A percentile compares a stretch with the other conserved stretches of the same genome.
Conservation (phyloP, 2,329 filamentous ascomycete genomes). For the Neurospora crassa region DNA sequence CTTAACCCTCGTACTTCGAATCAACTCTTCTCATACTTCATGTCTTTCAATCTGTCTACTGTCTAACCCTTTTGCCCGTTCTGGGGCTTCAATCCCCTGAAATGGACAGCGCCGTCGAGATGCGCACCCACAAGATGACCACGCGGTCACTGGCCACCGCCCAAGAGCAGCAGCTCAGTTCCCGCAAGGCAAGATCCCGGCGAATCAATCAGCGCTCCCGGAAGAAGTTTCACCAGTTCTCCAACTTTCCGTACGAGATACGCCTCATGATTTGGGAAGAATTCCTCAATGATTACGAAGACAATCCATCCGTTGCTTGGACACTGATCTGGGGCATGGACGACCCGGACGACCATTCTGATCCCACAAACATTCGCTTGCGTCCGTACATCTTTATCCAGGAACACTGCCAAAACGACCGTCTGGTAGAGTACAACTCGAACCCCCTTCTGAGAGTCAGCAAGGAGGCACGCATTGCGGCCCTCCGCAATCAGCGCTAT, state of each 20-base stretch:
- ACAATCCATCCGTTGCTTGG: background rate
- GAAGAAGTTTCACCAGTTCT: conserved; percentile 10
- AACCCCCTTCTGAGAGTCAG: background rate
- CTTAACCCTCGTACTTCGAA: background rate
- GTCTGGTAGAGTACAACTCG: background rate
- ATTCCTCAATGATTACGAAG: background rate
- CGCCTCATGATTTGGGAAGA: background rate
- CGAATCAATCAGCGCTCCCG: conserved; percentile 9
- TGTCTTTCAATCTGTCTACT: background rate
- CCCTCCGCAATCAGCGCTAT: background rate
- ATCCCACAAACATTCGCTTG: background rate
- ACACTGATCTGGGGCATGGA: background rate
- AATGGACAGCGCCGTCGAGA: background rate
- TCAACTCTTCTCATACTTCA: background rate
- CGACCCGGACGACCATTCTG: background rate
- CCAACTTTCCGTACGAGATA: conserved; percentile 5
- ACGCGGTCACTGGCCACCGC: background rate
- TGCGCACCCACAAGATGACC: background rate
- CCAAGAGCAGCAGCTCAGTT: background rate
- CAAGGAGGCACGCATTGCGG: background rate
- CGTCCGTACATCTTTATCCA: background rate
- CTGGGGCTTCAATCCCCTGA: background rate
- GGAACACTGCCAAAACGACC: background rate
- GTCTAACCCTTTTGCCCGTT: background rate
- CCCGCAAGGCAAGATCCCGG: background rate